Evolutionary conservation across 225 moss, liverwort and hornwort species (phyloP).

Genomic region (Anthoceros angustus): DNA sequence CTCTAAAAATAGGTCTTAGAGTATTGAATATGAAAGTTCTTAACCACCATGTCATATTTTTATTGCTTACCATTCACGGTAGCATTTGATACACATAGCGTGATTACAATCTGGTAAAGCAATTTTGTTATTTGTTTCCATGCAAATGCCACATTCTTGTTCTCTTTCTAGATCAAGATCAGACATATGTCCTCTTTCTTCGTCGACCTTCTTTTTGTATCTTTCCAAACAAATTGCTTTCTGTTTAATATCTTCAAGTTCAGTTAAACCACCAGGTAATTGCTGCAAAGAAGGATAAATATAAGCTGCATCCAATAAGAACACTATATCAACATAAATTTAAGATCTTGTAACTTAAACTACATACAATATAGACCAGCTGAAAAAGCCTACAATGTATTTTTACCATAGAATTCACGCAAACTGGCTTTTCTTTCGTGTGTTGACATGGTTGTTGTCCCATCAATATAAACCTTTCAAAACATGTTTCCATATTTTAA

Average conservation of each 20-base stretch:
- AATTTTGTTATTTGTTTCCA: constrained; percentile 22
- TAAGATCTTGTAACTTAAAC: background rate
- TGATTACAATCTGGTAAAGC: constrained; percentile 22
- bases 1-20: no score
- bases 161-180: background rate
- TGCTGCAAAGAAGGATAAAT: constrained; percentile 20
- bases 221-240: constrained; percentile 14
- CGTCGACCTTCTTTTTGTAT: constrained; percentile 18
- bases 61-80: constrained; percentile 15
- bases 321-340: background rate
- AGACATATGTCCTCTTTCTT: constrained; percentile 12
- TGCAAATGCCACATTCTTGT: constrained; percentile 12
- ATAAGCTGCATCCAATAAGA: constrained; percentile 3
- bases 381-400: background rate
- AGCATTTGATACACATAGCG: constrained; percentile 23
- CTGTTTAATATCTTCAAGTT: constrained; percentile 20
- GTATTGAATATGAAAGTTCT: no score
- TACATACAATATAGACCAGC: background rate
- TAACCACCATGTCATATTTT: background rate
- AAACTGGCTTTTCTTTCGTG: constrained; percentile 7
- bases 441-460: constrained; percentile 6
- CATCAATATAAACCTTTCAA: constrained; percentile 9
- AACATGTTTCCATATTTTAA: background rate
- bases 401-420: constrained; percentile 6
- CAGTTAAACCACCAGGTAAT: constrained; percentile 15